Evolutionary conservation across 129 eudicot species (phyloP).

Genomic region (Helianthus annuus): HanXRQr2.0-SUNRISE NC_035434.2:147831881-147832380

Average conservation of each 20-base stretch:
- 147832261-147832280: slow-evolving; percentile 2
- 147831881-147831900: too few relatives aligned
- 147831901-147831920: too few relatives aligned
- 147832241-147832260: neutral
- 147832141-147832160: slow-evolving; percentile 32
- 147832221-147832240: slow-evolving; percentile 1
- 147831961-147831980: too few relatives aligned
- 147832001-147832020: slow-evolving; percentile 8
- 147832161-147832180: slow-evolving; percentile 31
- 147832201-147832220: slow-evolving; percentile 18
- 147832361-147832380: too few relatives aligned
- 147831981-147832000: neutral
- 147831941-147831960: too few relatives aligned
- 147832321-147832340: too few relatives aligned
- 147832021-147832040: slow-evolving; percentile 24
- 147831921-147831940: too few relatives aligned
- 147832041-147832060: slow-evolving; percentile 24
- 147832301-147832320: neutral
- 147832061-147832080: slow-evolving; percentile 35
- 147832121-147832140: neutral
- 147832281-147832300: neutral
- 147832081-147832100: slow-evolving; percentile 23
- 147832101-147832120: slow-evolving; percentile 21
- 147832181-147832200: slow-evolving; percentile 1
- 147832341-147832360: too few relatives aligned